Evolutionary conservation across 2,329 filamentous ascomycete genomes (phyloP).

Genomic region (Talaromyces sp.): DNA sequence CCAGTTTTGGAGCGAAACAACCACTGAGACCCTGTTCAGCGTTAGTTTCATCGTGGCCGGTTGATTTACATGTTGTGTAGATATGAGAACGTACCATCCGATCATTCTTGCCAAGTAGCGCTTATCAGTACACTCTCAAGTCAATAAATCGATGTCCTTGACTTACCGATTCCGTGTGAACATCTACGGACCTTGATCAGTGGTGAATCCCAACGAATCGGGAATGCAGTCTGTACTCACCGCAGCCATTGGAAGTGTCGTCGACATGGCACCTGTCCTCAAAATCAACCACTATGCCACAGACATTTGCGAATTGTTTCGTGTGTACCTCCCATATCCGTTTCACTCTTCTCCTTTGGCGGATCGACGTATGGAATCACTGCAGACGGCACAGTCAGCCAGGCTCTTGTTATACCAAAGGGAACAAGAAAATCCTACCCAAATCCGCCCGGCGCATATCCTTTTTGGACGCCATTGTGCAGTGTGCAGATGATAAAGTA

Average conservation of each 20-base stretch:
- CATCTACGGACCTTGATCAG: slow-evolving; percentile 50
- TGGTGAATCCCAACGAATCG: slow-evolving; percentile 11
- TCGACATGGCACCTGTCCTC: slow-evolving; percentile 54
- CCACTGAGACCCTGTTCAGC: slow-evolving; percentile 38
- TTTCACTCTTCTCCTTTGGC: slow-evolving; percentile 54
- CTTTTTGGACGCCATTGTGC: slow-evolving; percentile 61
- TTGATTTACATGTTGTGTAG: neutral
- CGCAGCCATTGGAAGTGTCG: slow-evolving; percentile 89
- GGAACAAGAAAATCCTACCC: slow-evolving; percentile 45
- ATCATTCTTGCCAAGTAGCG: slow-evolving; percentile 46
- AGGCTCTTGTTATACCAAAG: neutral
- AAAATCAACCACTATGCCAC: neutral
- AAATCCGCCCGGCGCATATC: slow-evolving; percentile 71
- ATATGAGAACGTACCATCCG: slow-evolving; percentile 47
- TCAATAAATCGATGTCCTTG: neutral
- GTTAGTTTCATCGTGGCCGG: neutral
- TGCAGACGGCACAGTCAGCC: slow-evolving; percentile 34
- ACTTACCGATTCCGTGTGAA: slow-evolving; percentile 80
- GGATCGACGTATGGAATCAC: slow-evolving; percentile 86
- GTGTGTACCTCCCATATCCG: slow-evolving; percentile 64
- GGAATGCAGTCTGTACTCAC: slow-evolving; percentile 37
- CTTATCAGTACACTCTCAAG: neutral
- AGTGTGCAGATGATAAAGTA: neutral
- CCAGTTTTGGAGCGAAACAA: slow-evolving; percentile 45
- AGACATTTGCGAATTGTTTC: slow-evolving; percentile 19